phyloP scores from a whole-genome alignment of 257 asterid species.

The Solanum appendiculatum region DNA sequence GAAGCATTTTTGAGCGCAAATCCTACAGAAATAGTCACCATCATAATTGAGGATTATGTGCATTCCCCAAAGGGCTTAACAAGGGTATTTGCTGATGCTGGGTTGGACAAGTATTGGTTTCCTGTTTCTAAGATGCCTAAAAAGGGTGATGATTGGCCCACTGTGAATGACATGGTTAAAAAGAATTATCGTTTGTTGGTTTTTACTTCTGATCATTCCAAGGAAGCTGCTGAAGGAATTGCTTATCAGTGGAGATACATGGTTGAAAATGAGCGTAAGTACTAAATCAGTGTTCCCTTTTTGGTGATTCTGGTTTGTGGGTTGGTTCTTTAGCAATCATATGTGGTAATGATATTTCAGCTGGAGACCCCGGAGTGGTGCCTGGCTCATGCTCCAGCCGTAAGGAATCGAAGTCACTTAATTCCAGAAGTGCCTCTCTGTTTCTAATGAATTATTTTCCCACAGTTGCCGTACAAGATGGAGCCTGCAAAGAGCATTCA shows the following conservation, averaged over 20 bases:
- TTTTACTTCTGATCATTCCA: slow-evolving; percentile 91
- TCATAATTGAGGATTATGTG: slow-evolving; percentile 93
- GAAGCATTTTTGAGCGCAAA: slow-evolving; percentile 80
- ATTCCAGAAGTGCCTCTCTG: slow-evolving; percentile 64
- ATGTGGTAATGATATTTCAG: slow-evolving; percentile 36
- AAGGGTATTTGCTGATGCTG: slow-evolving; percentile 64
- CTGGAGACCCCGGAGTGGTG: slow-evolving; percentile 85
- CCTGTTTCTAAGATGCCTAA: slow-evolving; percentile 88
- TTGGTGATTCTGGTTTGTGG: slow-evolving; percentile 7
- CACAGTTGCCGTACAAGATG: slow-evolving; percentile 76
- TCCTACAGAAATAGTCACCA: slow-evolving; percentile 80
- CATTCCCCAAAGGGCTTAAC: slow-evolving; percentile 80
- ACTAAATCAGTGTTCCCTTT: neutral
- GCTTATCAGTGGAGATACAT: slow-evolving; percentile 96
- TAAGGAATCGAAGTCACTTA: slow-evolving; percentile 84
- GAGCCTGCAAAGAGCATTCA: slow-evolving; percentile 93
- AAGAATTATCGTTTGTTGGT: slow-evolving; percentile 66
- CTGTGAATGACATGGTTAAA: slow-evolving; percentile 56
- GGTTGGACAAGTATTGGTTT: slow-evolving; percentile 82
- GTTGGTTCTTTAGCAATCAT: slow-evolving; percentile 5
- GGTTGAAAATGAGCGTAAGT: slow-evolving; percentile 90
- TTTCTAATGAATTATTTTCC: slow-evolving; percentile 85
- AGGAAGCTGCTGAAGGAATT: slow-evolving; percentile 80
- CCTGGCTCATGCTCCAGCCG: slow-evolving; percentile 77
- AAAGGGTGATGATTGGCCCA: slow-evolving; percentile 90